Evolutionary conservation across 2,329 filamentous ascomycete species (phyloP).

Genomic region (Didymella sp.): DNA sequence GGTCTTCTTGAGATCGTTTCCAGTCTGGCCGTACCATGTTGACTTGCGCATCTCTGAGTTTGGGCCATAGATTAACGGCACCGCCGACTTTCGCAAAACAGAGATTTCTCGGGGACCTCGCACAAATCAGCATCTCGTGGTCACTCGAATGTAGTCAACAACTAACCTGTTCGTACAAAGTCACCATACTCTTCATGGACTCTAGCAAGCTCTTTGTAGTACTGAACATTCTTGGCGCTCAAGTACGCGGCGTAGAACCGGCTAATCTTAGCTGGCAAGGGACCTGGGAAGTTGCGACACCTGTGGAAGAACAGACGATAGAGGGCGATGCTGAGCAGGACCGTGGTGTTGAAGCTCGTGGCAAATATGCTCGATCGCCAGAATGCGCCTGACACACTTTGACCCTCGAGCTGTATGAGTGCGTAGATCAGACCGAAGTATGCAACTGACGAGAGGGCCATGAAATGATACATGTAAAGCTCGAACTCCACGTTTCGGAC

Average conservation of each 20-base stretch:
- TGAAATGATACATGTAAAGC: background rate
- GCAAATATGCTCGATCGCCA: background rate
- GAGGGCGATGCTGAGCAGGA: background rate
- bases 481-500: background rate
- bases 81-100: background rate
- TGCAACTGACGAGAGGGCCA: background rate
- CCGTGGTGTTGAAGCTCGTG: background rate
- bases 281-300: background rate
- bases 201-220: background rate
- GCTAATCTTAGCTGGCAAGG: background rate
- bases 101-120: background rate
- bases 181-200: background rate
- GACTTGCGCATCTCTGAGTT: conserved; percentile 35
- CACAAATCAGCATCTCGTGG: background rate
- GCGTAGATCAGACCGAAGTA: background rate
- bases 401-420: background rate
- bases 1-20: conserved; percentile 28
- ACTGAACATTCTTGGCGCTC: background rate
- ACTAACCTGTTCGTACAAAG: background rate
- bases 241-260: background rate
- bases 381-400: background rate
- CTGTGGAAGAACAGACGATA: background rate
- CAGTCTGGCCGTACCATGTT: conserved; percentile 36
- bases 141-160: background rate
- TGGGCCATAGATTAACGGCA: conserved; percentile 18